A percentile compares a stretch with the other conserved stretches of the same genome.
phyloP scores from a whole-genome alignment of 768 basidiomycete genomes.

The Lenzites betulinus region DNA sequence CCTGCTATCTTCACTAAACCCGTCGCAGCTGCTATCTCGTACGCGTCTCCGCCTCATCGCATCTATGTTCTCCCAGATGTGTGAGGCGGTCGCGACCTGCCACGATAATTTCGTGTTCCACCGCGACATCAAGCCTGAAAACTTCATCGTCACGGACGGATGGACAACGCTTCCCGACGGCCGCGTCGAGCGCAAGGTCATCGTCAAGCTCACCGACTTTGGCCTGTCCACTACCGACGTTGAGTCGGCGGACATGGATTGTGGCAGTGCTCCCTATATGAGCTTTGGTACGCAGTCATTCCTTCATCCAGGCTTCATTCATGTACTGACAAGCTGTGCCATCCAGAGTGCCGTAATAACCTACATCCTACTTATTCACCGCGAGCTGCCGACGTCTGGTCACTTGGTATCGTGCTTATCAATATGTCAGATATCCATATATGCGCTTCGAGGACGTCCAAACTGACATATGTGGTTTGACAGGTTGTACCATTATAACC shows the following conservation, averaged over 20 bases:
- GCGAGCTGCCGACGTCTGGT: conserved; percentile 97
- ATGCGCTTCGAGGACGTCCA: conserved; percentile 1
- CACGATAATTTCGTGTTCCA: conserved; percentile 91
- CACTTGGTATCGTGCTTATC: conserved; percentile 96
- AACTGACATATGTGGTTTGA: neutral
- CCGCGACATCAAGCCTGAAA: conserved; percentile 99
- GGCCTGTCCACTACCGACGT: conserved; percentile 89
- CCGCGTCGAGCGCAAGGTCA: conserved; percentile 77
- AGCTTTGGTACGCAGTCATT: conserved; percentile 72
- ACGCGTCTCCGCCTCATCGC: conserved; percentile 91
- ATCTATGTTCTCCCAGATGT: conserved; percentile 99
- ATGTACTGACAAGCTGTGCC: conserved; percentile 15
- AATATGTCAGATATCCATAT: conserved; percentile 71
- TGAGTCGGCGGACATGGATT: conserved; percentile 94
- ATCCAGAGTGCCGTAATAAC: conserved; percentile 96
- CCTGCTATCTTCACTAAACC: conserved; percentile 81
- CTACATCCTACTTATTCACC: conserved; percentile 92
- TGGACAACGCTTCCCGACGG: conserved; percentile 56
- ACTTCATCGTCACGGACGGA: conserved; percentile 93
- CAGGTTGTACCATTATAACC: conserved; percentile 97
- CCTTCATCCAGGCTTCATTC: neutral
- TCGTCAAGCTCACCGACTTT: conserved; percentile 97
- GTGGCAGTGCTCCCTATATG: conserved; percentile 99
- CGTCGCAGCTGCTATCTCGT: conserved; percentile 78
- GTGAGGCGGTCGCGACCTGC: conserved; percentile 93